These are phyloP conservation scores for Nasturtium officinale DNA, from an alignment of 345 rosid genomes.

Conservation along the genomic window DNA sequence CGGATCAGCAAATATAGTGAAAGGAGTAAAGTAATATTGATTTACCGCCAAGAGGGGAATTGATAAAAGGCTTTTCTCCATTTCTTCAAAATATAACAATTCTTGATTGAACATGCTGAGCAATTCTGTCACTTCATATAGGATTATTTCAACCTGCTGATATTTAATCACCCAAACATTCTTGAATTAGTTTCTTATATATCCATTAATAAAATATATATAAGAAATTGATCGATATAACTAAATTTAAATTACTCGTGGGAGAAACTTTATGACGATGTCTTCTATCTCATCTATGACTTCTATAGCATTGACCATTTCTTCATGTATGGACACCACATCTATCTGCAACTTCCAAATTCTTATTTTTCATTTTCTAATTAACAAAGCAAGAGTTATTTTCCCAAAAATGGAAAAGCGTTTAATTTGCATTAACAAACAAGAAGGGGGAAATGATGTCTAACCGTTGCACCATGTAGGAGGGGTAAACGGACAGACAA, in stretches of 20 bases:
- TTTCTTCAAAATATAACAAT: constrained; percentile 47
- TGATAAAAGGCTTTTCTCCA: constrained; percentile 40
- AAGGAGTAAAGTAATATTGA: background rate
- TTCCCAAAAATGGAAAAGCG: too few species aligned
- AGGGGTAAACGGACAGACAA: constrained; percentile 53
- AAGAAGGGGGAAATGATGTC: background rate
- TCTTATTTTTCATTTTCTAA: background rate
- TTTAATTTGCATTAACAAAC: too few species aligned
- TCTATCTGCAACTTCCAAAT: constrained; percentile 45
- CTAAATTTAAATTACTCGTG: constrained; percentile 45
- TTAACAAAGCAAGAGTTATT: background rate
- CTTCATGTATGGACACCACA: constrained; percentile 50
- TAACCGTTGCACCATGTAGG: constrained; percentile 57
- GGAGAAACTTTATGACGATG: constrained; percentile 41
- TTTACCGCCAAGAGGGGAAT: constrained; percentile 46
- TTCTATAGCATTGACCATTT: constrained; percentile 52
- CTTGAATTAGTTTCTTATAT: background rate
- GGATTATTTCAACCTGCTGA: constrained; percentile 61
- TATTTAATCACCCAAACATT: background rate
- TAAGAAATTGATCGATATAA: background rate
- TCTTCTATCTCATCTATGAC: constrained; percentile 57
- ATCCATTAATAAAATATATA: background rate
- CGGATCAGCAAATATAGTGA: background rate
- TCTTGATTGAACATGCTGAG: constrained; percentile 51
- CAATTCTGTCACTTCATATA: constrained; percentile 55